Percentiles rank a stretch among this genome's conserved stretches.
phyloP scores from a whole-genome alignment of 2,329 filamentous ascomycete species.

The Fusarium buxicola region DNA sequence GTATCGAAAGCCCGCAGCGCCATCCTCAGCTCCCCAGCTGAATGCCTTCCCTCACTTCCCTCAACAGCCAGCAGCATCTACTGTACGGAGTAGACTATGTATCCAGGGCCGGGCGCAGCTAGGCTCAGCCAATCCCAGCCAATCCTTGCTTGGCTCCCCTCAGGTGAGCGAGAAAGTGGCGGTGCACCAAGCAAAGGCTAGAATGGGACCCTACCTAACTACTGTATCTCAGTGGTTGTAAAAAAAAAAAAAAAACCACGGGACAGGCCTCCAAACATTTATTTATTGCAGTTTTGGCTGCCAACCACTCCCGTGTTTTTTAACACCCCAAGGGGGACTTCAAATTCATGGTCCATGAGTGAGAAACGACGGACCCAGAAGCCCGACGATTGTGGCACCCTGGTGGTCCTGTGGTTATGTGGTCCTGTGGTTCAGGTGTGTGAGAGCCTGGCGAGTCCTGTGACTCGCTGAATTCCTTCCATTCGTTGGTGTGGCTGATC shows the following conservation, averaged over 20 bases:
- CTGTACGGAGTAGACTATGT: too few relatives aligned
- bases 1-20: conserved; percentile 18
- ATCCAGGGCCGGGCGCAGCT: conserved; percentile 14
- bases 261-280: too few relatives aligned
- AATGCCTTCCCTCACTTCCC: conserved; percentile 11
- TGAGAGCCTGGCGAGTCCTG: conserved; percentile 24
- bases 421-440: conserved; percentile 20
- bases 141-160: conserved; percentile 38
- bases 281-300: too few relatives aligned
- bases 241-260: too few relatives aligned
- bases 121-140: conserved; percentile 36
- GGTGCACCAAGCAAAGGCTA: conserved; percentile 27
- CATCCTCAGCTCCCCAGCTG: conserved; percentile 32
- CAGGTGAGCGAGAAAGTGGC: conserved; percentile 40
- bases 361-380: too few relatives aligned
- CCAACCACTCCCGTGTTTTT: too few relatives aligned
- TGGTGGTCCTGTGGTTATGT: conserved; percentile 3
- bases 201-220: conserved; percentile 16
- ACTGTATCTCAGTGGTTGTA: too few relatives aligned
- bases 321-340: too few relatives aligned
- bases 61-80: conserved; percentile 1
- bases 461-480: conserved; percentile 19
- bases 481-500: conserved; percentile 39
- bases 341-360: conserved; percentile 26
- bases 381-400: conserved; percentile 32